Evolutionary conservation across 78 protist genomes (phyloP), one percentile per base, ranked within the genome.

Genomic region (Dictyostelium capitatum): DNA sequence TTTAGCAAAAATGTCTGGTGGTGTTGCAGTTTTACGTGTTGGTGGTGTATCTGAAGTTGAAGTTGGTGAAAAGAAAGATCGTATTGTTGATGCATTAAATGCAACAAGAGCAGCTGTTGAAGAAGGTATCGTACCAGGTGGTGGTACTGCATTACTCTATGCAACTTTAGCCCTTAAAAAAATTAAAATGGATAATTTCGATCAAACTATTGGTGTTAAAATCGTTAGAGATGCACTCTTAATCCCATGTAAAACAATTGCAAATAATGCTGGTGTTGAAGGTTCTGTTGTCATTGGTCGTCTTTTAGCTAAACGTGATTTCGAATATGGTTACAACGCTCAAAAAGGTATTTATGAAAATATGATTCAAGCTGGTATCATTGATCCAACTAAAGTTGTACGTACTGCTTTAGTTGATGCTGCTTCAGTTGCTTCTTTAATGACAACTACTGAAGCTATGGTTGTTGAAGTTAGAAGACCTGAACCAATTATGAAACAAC

Each of bases 21-120:
- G 99, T 6, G 99, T 99, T 11, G 99, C 99, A 43, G 98, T 99
- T 50, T 85, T 99, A 95, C 96, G 97, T 91, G 96, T 97, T 43
- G 99, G 99, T n/a, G 99, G 99, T 32, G 98, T 98, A 41, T 90
- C 97, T n/a, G 99, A 99, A 94, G 99, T 98, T 17, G 99, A 99
- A 94, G 99, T 99, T 12, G 90, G 96, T 75, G 99, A 99, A 97
- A 97, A 97, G 98, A 98, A 98, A 96, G 99, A 99, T 95, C 97
- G 99, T 53, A 95, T 98, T 74, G 92, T 90, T 15, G 99, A 99
- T 82, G 99, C 99, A 4, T 96, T 99, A 56, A 97, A 97, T 95
- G 99, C 99, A 15, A 99, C 99, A 3, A 91, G 98, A 19, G 99
- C 99, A 19, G 99, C 99, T 41, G 99, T 99, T 28, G 98, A 98